phyloP scores from a whole-genome alignment of 23 red algal species.

The Rhodosorus marinus region DNA sequence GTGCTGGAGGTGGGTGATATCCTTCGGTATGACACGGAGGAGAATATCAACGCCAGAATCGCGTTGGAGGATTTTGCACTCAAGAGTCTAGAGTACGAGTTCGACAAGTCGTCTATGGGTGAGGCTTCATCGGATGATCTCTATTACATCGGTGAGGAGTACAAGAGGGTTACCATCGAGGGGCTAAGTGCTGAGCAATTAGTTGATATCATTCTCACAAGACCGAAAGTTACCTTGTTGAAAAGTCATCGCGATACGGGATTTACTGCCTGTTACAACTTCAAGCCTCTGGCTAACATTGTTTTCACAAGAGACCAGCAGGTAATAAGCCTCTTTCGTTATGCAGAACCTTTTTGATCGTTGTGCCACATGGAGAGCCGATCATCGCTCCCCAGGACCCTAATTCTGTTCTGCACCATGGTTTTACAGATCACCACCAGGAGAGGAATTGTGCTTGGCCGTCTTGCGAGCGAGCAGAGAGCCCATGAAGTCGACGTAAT shows the following conservation, averaged over 20 bases:
- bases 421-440: constrained; percentile 88
- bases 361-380: too few relatives aligned
- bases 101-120: not conserved
- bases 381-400: too few relatives aligned
- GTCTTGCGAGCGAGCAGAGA: constrained; percentile 51
- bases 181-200: constrained; percentile 72
- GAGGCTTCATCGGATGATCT: not conserved
- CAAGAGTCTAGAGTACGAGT: constrained; percentile 46
- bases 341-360: too few relatives aligned
- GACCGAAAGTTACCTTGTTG: constrained; percentile 60
- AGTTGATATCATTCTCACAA: constrained; percentile 86
- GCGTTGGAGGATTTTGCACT: constrained; percentile 69
- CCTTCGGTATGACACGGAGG: constrained; percentile 34
- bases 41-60: constrained; percentile 50
- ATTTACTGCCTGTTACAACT: constrained; percentile 72
- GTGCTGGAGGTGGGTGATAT: constrained; percentile 80
- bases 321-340: too few relatives aligned
- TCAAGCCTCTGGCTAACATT: constrained; percentile 78
- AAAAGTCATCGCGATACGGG: constrained; percentile 69
- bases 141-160: constrained; percentile 62
- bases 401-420: too few relatives aligned
- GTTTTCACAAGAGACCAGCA: constrained; percentile 91
- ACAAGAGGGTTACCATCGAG: constrained; percentile 74
- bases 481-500: constrained; percentile 83
- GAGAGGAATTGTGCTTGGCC: constrained; percentile 73